Base-by-base conservation (phyloP, 768 basidiomycete genomes). In the Filobasidium wieringae region DNA sequence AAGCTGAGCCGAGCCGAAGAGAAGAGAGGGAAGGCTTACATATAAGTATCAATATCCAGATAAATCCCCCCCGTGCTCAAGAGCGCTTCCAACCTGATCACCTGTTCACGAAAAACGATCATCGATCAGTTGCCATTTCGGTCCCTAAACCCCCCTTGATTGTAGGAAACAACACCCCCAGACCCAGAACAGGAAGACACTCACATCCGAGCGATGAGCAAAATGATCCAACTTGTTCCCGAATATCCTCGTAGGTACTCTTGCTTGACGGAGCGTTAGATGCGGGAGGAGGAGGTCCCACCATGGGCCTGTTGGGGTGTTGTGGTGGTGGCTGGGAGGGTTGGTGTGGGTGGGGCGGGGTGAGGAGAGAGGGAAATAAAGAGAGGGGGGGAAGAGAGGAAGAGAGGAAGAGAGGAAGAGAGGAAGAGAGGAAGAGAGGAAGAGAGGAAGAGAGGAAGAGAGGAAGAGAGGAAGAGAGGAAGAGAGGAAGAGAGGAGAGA, bases 271-370 rank as follows among this genome's bases (percentile, higher is more conserved):
- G n/a, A 75, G 58, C 3, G 69, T 71, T 7, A 75, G 62, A 33
- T 69, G 53, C 1, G 71, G 72, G 7, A 53, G 41, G 24, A 75
- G 61, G 11, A 68, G 61, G 30, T 73, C 66, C 67, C 66, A 72
- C 70, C 72, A 75, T 19, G 72, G 72, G 19, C 74, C 74, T 1
- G 66, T 67, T 0, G 74, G 74, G 2, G 70, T 64, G 53, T 72
- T 63, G 40, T 67, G 49, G 51, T 75, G 70, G 51, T 75, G 74
- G 53, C 74, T 75, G 51, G 1, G 5, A 19, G 4, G 12, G 53
- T n/a, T 9, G 12, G 4, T 29, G 9, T 32, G 26, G 22, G 19
- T 27, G 37, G 31, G 53, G 24, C 26, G 29, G 7, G 17, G 41
- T 7, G 41, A 43, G 41, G 19, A 8, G n/a, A n/a, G n/a, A n/a